phyloP scores from a whole-genome alignment of 345 rosid genomes.

The Iberis pinnata region DNA sequence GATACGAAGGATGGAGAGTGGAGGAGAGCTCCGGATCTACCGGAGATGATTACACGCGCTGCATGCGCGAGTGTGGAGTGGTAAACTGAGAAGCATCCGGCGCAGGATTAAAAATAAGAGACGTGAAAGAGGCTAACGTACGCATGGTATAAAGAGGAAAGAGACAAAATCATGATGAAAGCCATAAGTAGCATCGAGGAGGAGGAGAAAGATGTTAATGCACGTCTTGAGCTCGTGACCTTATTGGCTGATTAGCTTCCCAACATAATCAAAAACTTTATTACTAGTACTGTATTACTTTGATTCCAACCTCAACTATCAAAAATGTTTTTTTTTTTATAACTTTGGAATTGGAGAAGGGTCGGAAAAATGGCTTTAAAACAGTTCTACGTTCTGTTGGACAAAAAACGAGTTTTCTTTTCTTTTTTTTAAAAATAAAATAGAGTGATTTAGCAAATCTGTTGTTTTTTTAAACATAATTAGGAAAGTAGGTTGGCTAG shows the following conservation, averaged over 20 bases:
- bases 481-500: too few species aligned
- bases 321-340: too few species aligned
- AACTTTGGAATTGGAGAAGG: too few species aligned
- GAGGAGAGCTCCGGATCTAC: constrained; percentile 68
- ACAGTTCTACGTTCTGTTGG: too few species aligned
- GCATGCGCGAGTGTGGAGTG: constrained; percentile 67
- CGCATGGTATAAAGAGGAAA: constrained; percentile 6
- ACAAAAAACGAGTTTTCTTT: too few species aligned
- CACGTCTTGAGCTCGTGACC: constrained; percentile 18
- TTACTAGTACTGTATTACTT: too few species aligned
- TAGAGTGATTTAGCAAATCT: too few species aligned
- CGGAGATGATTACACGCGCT: constrained; percentile 75
- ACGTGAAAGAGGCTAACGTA: constrained; percentile 15
- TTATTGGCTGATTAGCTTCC: constrained; percentile 22
- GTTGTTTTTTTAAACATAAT: too few species aligned
- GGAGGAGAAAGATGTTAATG: constrained; percentile 4
- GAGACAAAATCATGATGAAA: constrained; percentile 23
- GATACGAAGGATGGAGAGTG: constrained; percentile 53
- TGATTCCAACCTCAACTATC: too few species aligned
- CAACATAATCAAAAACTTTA: constrained; percentile 4
- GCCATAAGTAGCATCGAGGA: constrained; percentile 8
- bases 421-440: too few species aligned
- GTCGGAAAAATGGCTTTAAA: too few species aligned
- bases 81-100: constrained; percentile 19
- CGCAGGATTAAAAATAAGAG: constrained; percentile 16